Percentiles rank a stretch among this genome's conserved stretches.
These are phyloP conservation scores for Whalleya microplaca DNA, from an alignment of 2,329 filamentous ascomycete genomes.

Conservation along the genomic window DNA sequence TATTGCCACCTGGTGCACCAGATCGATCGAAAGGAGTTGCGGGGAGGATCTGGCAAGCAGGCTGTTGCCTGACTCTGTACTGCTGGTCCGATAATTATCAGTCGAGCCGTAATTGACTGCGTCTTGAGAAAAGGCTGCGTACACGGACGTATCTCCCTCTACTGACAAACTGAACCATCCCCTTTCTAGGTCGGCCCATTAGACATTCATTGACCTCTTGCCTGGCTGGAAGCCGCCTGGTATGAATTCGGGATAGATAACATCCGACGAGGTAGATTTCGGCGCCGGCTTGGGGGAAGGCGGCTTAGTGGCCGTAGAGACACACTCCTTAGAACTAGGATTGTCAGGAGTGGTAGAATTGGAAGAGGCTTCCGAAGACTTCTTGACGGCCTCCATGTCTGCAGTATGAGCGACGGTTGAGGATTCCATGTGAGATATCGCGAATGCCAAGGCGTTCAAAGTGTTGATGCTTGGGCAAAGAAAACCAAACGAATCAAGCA, in stretches of 20 bases:
- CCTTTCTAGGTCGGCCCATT: background rate
- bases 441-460: background rate
- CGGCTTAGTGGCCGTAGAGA: slow-evolving; percentile 3
- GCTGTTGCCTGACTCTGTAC: background rate
- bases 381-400: slow-evolving; percentile 17
- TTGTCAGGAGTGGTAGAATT: slow-evolving; percentile 4
- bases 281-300: slow-evolving; percentile 9
- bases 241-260: slow-evolving; percentile 33
- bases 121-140: background rate
- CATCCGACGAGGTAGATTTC: slow-evolving; percentile 18
- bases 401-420: background rate
- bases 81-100: background rate
- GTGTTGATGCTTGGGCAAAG: background rate
- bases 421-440: background rate
- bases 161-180: background rate
- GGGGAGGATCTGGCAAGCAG: background rate
- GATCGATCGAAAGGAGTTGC: background rate
- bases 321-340: slow-evolving; percentile 6
- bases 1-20: background rate
- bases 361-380: background rate
- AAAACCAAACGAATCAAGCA: background rate
- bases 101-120: background rate
- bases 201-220: slow-evolving; percentile 31
- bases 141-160: background rate
- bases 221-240: slow-evolving; percentile 34